Conservation (phyloP, 139 green algal species). For the Nannochloris sp. region DNA sequence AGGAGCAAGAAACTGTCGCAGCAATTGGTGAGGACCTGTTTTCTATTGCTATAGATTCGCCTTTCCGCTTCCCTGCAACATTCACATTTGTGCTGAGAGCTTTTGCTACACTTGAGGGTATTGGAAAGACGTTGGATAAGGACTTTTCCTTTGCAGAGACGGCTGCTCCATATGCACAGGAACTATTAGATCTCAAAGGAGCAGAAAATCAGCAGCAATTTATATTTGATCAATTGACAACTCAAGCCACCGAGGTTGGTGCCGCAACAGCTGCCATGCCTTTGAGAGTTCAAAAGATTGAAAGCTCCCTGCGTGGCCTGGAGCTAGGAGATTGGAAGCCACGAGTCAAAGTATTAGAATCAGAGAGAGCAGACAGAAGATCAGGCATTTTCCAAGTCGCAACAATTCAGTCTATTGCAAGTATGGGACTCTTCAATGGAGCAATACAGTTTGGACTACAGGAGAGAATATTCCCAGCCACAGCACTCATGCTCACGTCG, state of each 20-base stretch:
- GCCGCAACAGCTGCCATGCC: constrained; percentile 60
- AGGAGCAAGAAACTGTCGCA: constrained; percentile 61
- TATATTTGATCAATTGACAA: constrained; percentile 50
- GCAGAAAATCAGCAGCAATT: constrained; percentile 30
- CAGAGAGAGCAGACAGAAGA: constrained; percentile 53
- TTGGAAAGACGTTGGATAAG: constrained; percentile 61
- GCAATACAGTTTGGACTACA: constrained; percentile 49
- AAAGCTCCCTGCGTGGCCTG: constrained; percentile 40
- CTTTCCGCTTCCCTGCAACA: constrained; percentile 76
- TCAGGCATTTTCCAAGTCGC: constrained; percentile 45
- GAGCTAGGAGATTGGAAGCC: constrained; percentile 64
- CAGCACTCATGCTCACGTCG: constrained; percentile 25
- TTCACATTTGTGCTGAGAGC: constrained; percentile 85
- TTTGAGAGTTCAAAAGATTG: constrained; percentile 47
- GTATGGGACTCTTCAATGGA: constrained; percentile 54
- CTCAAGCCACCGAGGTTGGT: constrained; percentile 53
- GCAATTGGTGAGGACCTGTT: constrained; percentile 81
- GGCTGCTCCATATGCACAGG: constrained; percentile 56
- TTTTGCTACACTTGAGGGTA: constrained; percentile 76
- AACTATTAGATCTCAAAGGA: constrained; percentile 48
- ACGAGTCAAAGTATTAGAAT: constrained; percentile 59
- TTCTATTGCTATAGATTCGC: constrained; percentile 70
- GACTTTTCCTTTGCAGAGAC: constrained; percentile 58
- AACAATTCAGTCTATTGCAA: constrained; percentile 50
- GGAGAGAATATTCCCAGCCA: constrained; percentile 11